Conservation (phyloP, 768 basidiomycete genomes). For the Guyanaporus albipodus region DNA sequence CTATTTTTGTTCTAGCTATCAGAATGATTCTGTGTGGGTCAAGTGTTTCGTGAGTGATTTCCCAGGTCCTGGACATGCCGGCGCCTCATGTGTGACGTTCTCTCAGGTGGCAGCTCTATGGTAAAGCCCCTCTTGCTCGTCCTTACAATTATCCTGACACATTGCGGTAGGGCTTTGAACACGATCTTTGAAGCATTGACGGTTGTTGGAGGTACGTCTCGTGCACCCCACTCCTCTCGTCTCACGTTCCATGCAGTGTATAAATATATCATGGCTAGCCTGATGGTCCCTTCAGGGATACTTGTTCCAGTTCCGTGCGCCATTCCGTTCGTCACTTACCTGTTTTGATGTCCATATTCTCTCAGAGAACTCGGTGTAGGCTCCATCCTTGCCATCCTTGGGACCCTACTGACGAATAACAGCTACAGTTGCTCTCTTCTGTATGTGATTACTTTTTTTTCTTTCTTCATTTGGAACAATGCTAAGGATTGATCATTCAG, state of each 20-base stretch:
- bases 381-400: background rate
- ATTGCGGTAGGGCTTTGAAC: conserved; percentile 2
- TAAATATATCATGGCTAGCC: conserved; percentile 1
- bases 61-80: too few species aligned
- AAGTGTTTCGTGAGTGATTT: conserved; percentile 6
- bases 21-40: background rate
- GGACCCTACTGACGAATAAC: background rate
- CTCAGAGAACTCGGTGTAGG: conserved; percentile 11
- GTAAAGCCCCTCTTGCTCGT: background rate
- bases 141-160: background rate
- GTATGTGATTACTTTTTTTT: background rate
- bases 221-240: background rate
- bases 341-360: background rate
- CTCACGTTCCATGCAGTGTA: background rate
- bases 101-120: conserved; percentile 11
- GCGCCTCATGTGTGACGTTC: background rate
- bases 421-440: conserved; percentile 5
- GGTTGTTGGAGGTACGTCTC: conserved; percentile 7
- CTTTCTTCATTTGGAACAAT: too few species aligned
- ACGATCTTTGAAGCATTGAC: conserved; percentile 9
- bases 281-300: background rate
- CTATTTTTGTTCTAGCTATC: background rate
- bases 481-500: background rate
- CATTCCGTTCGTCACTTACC: background rate
- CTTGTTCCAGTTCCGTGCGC: background rate